Evolutionary conservation across 129 eudicot genomes (phyloP).

Genomic region (Mikania micrantha): DNA sequence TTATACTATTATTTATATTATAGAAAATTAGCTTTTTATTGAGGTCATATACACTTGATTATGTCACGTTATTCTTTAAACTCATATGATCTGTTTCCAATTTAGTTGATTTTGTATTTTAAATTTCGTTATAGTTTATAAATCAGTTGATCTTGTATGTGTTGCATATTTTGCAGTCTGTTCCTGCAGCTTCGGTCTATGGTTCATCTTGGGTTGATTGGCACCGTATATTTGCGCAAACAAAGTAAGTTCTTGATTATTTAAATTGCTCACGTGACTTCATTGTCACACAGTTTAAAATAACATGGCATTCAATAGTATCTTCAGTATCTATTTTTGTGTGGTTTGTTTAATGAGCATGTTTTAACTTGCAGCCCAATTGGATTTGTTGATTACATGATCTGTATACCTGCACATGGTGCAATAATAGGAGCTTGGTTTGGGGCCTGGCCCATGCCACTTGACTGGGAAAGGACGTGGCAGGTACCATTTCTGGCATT

Average conservation of each 20-base stretch:
- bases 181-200: constrained; percentile 73
- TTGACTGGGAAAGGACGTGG: constrained; percentile 88
- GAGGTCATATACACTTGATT: neutral
- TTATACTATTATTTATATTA: neutral
- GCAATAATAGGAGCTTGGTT: constrained; percentile 86
- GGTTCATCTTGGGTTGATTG: constrained; percentile 88
- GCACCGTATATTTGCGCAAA: constrained; percentile 69
- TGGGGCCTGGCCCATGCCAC: constrained; percentile 14
- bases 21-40: neutral
- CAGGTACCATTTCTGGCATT: constrained; percentile 76
- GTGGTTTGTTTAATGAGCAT: neutral
- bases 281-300: neutral
- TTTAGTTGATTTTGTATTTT: neutral
- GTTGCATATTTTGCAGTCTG: constrained; percentile 43
- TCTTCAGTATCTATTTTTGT: neutral
- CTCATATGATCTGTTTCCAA: neutral
- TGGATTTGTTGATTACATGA: constrained; percentile 50
- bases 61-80: neutral
- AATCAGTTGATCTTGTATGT: constrained; percentile 1
- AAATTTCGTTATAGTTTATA: neutral
- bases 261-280: constrained; percentile 5
- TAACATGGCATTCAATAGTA: neutral
- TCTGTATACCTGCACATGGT: constrained; percentile 86
- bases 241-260: constrained; percentile 50
- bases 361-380: constrained; percentile 41